Percentiles rank a stretch among this genome's conserved stretches.
Conservation (phyloP, 164 flowering plant genomes). For the Annona cherimola region DNA sequence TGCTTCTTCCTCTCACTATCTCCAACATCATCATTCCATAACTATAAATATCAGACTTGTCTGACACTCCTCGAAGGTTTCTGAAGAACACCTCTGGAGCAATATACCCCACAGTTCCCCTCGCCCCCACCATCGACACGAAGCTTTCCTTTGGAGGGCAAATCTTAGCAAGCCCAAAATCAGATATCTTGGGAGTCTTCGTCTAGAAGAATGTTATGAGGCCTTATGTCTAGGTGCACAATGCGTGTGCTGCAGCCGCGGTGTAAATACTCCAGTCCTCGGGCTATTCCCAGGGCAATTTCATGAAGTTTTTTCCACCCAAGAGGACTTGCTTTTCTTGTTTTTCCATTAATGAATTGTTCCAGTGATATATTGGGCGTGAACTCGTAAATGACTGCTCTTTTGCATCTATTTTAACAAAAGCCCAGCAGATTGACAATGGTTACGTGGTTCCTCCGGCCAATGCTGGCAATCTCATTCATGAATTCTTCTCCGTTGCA, state of each 20-base stretch:
- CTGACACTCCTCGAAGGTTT: slow-evolving; percentile 4
- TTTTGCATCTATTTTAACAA: slow-evolving; percentile 3
- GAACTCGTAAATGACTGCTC: slow-evolving; percentile 11
- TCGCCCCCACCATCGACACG: neutral
- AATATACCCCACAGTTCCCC: slow-evolving; percentile 10
- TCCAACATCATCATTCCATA: slow-evolving; percentile 6
- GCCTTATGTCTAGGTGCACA: slow-evolving; percentile 8
- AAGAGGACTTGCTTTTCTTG: neutral
- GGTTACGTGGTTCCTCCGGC: slow-evolving; percentile 7
- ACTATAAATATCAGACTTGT: slow-evolving; percentile 10
- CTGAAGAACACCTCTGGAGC: slow-evolving; percentile 8
- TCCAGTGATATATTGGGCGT: slow-evolving; percentile 11
- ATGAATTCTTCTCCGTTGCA: slow-evolving; percentile 11
- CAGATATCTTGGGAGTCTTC: slow-evolving; percentile 8
- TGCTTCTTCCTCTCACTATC: slow-evolving; percentile 3
- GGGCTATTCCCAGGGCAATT: neutral
- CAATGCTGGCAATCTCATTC: slow-evolving; percentile 10
- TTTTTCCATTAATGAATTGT: neutral
- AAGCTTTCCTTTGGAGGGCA: slow-evolving; percentile 1
- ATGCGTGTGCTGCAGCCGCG: slow-evolving; percentile 8
- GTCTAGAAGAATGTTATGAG: slow-evolving; percentile 9
- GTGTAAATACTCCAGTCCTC: slow-evolving; percentile 6
- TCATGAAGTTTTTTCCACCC: neutral
- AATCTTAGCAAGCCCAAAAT: slow-evolving; percentile 11
- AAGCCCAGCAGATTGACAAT: slow-evolving; percentile 5